Evolutionary conservation across 306 rosid species (phyloP).

Genomic region (Pueraria montana): DNA sequence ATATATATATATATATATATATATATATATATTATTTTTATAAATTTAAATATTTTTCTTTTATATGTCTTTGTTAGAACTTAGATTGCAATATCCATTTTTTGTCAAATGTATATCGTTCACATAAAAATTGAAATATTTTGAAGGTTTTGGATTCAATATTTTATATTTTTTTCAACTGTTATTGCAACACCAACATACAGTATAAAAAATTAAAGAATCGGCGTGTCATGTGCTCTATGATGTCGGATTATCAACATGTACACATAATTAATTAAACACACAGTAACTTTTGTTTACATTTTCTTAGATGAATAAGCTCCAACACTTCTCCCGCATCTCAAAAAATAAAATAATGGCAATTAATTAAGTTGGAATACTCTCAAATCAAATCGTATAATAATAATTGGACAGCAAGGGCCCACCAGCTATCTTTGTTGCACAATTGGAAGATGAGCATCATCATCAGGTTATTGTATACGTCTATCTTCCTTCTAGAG

Average conservation of each 20-base stretch:
- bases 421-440: constrained; percentile 4
- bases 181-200: not conserved
- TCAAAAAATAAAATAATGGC: too few relatives aligned
- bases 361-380: too few relatives aligned
- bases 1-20: too few relatives aligned
- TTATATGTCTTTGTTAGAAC: too few relatives aligned
- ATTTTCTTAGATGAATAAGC: not conserved
- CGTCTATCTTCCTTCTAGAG: constrained; percentile 38
- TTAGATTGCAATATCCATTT: not conserved
- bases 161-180: not conserved
- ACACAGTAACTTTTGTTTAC: not conserved
- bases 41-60: too few relatives aligned
- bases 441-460: not conserved
- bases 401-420: constrained; percentile 6
- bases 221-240: not conserved
- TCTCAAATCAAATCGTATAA: too few relatives aligned
- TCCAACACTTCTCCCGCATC: too few relatives aligned
- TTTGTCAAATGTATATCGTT: not conserved
- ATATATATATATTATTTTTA: too few relatives aligned
- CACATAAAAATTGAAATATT: not conserved
- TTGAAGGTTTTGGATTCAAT: not conserved
- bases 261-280: not conserved
- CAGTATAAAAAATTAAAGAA: not conserved
- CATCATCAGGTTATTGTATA: not conserved
- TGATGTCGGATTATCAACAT: not conserved